Conservation (phyloP, 1,139 yeast species). For the Oligophagozyma castellii region DNA sequence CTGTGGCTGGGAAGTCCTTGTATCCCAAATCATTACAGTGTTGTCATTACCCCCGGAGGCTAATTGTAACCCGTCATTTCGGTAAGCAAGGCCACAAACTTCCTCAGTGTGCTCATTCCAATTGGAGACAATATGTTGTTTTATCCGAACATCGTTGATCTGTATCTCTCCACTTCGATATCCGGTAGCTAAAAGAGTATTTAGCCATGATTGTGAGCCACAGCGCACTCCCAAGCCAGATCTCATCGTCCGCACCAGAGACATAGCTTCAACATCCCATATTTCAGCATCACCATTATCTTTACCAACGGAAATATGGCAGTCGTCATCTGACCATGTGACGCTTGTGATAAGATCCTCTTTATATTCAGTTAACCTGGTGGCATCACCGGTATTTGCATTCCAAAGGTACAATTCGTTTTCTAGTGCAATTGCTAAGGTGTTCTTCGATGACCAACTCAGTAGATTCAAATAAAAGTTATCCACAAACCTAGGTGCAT, state of each 20-base stretch:
- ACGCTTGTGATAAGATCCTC: conserved; percentile 48
- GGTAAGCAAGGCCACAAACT: conserved; percentile 85
- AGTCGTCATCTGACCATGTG: conserved; percentile 87
- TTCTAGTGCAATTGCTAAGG: conserved; percentile 82
- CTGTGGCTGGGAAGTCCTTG: conserved; percentile 60
- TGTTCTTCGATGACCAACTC: conserved; percentile 78
- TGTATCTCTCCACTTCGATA: conserved; percentile 71
- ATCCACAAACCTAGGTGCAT: conserved; percentile 90
- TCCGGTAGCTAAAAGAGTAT: conserved; percentile 71
- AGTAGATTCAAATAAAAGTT: conserved; percentile 82
- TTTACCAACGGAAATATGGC: conserved; percentile 72
- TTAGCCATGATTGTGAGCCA: conserved; percentile 79
- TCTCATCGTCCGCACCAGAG: conserved; percentile 65
- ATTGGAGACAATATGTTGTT: conserved; percentile 53
- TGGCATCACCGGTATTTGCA: conserved; percentile 73
- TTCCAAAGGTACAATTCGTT: conserved; percentile 85
- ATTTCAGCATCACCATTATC: conserved; percentile 80
- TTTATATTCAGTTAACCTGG: conserved; percentile 39
- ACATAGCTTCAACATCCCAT: conserved; percentile 80
- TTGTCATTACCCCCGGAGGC: conserved; percentile 96
- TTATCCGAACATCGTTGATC: conserved; percentile 86
- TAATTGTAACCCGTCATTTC: conserved; percentile 69
- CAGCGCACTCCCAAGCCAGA: conserved; percentile 61
- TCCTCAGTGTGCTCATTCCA: conserved; percentile 69
- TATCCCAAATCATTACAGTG: conserved; percentile 89